Percentiles rank a stretch among this genome's conserved stretches.
phyloP scores from a whole-genome alignment of 306 rosid species.

The Trifolium subterraneum region DNA sequence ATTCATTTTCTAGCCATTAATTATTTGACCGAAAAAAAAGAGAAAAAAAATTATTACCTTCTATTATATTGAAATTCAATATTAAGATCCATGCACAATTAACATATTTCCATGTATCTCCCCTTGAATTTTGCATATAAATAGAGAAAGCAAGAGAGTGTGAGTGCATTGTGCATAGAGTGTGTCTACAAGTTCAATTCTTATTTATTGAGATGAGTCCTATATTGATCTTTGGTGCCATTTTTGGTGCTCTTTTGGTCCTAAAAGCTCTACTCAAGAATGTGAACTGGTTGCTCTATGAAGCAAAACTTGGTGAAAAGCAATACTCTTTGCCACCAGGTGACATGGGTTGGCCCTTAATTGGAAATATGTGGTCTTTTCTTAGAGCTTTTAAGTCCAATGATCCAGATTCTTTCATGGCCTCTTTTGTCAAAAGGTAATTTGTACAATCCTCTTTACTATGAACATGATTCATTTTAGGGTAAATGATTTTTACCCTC shows the following conservation, averaged over 20 bases:
- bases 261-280: conserved; percentile 51
- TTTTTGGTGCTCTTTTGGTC: conserved; percentile 28
- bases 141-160: neutral
- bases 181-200: no score
- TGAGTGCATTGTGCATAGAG: neutral
- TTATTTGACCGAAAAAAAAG: no score
- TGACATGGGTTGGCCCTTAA: conserved; percentile 78
- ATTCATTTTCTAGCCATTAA: no score
- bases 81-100: no score
- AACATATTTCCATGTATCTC: no score
- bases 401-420: conserved; percentile 72
- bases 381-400: conserved; percentile 74
- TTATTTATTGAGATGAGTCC: neutral
- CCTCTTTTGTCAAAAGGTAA: conserved; percentile 62
- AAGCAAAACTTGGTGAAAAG: conserved; percentile 52
- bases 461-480: no score
- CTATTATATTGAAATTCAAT: no score
- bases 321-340: conserved; percentile 74
- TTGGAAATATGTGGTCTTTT: conserved; percentile 92
- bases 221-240: neutral
- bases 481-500: no score
- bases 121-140: neutral
- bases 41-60: no score
- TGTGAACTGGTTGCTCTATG: conserved; percentile 62
- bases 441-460: neutral